These are phyloP conservation scores for Schizothecium vesticola DNA, from an alignment of 495 filamentous ascomycete genomes.

Conservation along the genomic window DNA sequence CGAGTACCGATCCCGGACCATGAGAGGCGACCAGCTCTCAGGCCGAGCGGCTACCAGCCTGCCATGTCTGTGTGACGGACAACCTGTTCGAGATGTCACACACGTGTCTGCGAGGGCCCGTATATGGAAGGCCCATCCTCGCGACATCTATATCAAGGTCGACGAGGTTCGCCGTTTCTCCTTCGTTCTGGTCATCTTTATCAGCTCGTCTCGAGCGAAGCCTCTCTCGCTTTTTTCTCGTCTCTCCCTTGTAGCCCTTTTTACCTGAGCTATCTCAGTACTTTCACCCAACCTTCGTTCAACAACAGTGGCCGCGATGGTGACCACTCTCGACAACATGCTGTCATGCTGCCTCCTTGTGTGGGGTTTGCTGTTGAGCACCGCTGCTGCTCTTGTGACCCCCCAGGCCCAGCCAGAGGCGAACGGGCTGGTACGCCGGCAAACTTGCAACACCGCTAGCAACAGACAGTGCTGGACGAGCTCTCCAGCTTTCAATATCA, in stretches of 20 bases:
- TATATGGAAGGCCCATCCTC: constrained; percentile 1
- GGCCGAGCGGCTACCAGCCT: background rate
- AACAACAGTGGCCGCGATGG: background rate
- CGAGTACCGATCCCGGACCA: background rate
- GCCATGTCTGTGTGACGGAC: constrained; percentile 7
- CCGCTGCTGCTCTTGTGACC: constrained; percentile 4
- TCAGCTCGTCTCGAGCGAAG: background rate
- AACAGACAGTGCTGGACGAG: constrained; percentile 36
- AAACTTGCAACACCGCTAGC: constrained; percentile 31
- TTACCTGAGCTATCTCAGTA: background rate
- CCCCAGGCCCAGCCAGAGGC: background rate
- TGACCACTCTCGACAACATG: background rate
- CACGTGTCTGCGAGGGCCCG: constrained; percentile 7
- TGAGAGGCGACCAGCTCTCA: background rate
- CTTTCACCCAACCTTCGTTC: background rate
- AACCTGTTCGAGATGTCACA: constrained; percentile 10
- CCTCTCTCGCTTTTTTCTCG: background rate
- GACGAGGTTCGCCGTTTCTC: background rate
- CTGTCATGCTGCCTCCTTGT: constrained; percentile 11
- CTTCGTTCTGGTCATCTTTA: background rate
- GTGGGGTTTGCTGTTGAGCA: constrained; percentile 10
- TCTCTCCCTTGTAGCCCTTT: background rate
- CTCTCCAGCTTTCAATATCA: constrained; percentile 29
- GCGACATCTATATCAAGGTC: constrained; percentile 9
- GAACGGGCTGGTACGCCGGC: constrained; percentile 18